Evolutionary conservation across 2,329 filamentous ascomycete species (phyloP).

Genomic region (Epichloe sibirici): DNA sequence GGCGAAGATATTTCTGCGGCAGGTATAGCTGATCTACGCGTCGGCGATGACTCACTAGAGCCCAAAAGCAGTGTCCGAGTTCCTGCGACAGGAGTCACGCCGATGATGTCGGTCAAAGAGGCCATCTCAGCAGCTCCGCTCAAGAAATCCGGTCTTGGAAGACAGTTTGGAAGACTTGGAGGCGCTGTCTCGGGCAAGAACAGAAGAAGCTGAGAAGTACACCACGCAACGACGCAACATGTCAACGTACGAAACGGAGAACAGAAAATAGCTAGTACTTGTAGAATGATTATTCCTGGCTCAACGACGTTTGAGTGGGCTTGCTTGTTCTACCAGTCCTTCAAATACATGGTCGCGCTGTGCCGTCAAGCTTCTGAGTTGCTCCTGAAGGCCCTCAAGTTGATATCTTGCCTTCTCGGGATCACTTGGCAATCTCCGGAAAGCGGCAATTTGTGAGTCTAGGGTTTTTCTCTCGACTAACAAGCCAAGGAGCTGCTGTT

Average conservation of each 20-base stretch:
- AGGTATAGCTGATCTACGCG: constrained; percentile 29
- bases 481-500: constrained; percentile 45
- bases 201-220: constrained; percentile 30
- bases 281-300: constrained; percentile 2
- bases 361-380: constrained; percentile 48
- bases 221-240: neutral
- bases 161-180: constrained; percentile 56
- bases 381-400: constrained; percentile 52
- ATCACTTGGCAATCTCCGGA: constrained; percentile 62
- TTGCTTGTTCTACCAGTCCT: constrained; percentile 51
- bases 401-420: constrained; percentile 54
- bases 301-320: constrained; percentile 32
- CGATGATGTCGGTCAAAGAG: constrained; percentile 39
- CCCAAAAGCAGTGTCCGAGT: constrained; percentile 29
- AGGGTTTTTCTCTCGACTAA: constrained; percentile 45
- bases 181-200: constrained; percentile 56
- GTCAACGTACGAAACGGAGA: neutral
- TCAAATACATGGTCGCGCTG: constrained; percentile 67
- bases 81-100: constrained; percentile 20
- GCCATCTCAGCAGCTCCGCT: constrained; percentile 27
- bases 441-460: constrained; percentile 50
- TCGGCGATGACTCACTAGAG: constrained; percentile 28
- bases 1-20: constrained; percentile 34
- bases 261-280: neutral
- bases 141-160: constrained; percentile 53